Evolutionary conservation across 1,284 basidiomycete species (phyloP).

Genomic region (Meira miltonrushii): DNA sequence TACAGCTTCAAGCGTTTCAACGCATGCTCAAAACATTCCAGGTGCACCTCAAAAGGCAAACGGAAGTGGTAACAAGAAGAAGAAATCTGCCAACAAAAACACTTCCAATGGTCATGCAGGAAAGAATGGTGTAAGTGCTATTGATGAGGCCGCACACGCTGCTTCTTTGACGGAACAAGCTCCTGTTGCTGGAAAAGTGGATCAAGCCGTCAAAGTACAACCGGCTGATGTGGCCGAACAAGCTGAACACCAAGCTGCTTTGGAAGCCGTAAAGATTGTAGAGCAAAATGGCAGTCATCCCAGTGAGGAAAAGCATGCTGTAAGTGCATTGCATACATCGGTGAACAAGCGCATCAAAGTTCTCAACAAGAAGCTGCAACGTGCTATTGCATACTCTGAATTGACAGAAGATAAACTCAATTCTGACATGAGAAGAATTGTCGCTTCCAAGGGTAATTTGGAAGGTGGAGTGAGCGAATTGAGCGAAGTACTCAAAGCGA

Average conservation of each 20-base stretch:
- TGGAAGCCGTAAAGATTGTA: slow-evolving; percentile 1
- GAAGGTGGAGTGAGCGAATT: slow-evolving; percentile 5
- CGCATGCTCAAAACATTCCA: too few relatives aligned
- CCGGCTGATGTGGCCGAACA: neutral
- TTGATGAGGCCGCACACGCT: neutral
- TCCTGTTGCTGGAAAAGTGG: neutral
- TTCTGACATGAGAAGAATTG: slow-evolving; percentile 3
- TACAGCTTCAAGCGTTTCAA: too few relatives aligned
- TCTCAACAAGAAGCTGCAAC: slow-evolving; percentile 7
- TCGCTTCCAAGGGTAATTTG: slow-evolving; percentile 7
- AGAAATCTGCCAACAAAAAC: too few relatives aligned
- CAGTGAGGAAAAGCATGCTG: neutral
- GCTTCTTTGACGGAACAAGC: slow-evolving; percentile 1
- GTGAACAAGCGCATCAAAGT: slow-evolving; percentile 5
- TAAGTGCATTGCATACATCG: neutral
- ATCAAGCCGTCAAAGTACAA: slow-evolving; percentile 2
- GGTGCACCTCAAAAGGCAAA: too few relatives aligned
- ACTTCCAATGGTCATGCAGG: too few relatives aligned
- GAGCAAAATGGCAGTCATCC: neutral
- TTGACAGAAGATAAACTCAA: slow-evolving; percentile 1
- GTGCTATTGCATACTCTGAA: neutral
- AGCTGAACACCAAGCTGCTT: slow-evolving; percentile 4
- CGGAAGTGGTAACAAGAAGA: too few relatives aligned
- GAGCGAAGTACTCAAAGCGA: slow-evolving; percentile 2
- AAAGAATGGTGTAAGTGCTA: neutral